Evolutionary conservation across 192 early-diverging fungal species (phyloP).

Genomic region (Coemansia sp.): DNA sequence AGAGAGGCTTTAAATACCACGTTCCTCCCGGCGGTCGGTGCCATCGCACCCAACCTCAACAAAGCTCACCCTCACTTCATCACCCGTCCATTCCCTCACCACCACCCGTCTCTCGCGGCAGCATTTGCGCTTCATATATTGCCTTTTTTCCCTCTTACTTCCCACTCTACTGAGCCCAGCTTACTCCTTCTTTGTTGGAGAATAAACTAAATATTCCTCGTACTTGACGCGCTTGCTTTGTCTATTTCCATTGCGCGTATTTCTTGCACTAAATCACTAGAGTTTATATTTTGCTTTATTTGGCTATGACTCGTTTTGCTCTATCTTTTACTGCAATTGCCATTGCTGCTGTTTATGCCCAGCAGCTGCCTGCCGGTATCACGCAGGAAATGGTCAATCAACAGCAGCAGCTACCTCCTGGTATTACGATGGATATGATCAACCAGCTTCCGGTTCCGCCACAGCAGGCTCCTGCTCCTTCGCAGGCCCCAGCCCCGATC

Average conservation of each 20-base stretch:
- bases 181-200: neutral
- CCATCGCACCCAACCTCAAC: neutral
- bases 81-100: no score
- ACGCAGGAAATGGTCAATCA: neutral
- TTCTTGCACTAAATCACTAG: neutral
- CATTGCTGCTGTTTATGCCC: slow-evolving; percentile 13
- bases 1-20: neutral
- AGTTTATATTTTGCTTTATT: neutral
- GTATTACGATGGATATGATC: slow-evolving; percentile 36
- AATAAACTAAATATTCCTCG: neutral
- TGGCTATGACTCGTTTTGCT: slow-evolving; percentile 33
- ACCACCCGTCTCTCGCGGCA: neutral
- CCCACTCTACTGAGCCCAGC: neutral
- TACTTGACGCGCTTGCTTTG: slow-evolving; percentile 1
- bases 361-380: slow-evolving; percentile 34
- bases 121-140: neutral
- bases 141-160: neutral
- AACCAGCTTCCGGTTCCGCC: slow-evolving; percentile 48
- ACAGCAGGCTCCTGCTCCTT: slow-evolving; percentile 43
- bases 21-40: neutral
- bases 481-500: slow-evolving; percentile 46
- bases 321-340: slow-evolving; percentile 35
- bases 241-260: neutral
- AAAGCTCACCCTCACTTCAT: neutral
- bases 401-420: slow-evolving; percentile 35